Base-by-base conservation (phyloP, 495 filamentous ascomycete species). In the Haplographium delicatum region DNA sequence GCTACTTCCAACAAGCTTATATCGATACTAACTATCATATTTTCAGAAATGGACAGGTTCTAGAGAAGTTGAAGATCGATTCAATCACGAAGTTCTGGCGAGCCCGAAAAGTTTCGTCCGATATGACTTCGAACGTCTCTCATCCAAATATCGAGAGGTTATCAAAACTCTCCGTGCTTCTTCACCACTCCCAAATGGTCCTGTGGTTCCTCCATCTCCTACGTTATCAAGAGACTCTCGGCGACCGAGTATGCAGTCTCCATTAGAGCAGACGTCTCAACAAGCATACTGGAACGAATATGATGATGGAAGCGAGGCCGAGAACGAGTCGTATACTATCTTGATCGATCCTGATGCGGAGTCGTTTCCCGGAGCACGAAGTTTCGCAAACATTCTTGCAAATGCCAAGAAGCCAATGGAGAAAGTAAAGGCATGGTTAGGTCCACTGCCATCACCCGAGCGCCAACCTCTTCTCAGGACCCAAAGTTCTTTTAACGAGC, bases 1-100 rank as follows among this genome's bases (percentile, higher is more conserved):
- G 15, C 8, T 30, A 35, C 24, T 46, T 23, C 50, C 4, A 34
- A 42, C 11, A 22, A 22, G 30, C 15, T 26, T 31, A 6, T 13
- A 6, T 13, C 18, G 31, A 39, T 27, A 26, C 42, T 53, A 38
- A 50, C 51, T 41, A 41, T 53, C 11, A 4, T 38, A n/a, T 16
- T 13, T 16, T 59, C 61, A 73, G 68, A 86, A 84, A 67, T 88
- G 84, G 84, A 87, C 84, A 6, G 73, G 78, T 24, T 85, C 82
- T 10, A 66, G 68, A 15, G 65, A 70, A 1, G 68, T 88, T 6
- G 78, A 71, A 47, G 63, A 64, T 34, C 77, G 80, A 31, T 84
- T 88, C 62, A 71, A 69, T 38, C 67, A 75, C 9, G 72, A 78
- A 38, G 60, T 86, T 6, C 63, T 84, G 22, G 63, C 68, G 19